phyloP scores from a whole-genome alignment of 805 yeast genomes.

The Debaryomyces castellii region DNA sequence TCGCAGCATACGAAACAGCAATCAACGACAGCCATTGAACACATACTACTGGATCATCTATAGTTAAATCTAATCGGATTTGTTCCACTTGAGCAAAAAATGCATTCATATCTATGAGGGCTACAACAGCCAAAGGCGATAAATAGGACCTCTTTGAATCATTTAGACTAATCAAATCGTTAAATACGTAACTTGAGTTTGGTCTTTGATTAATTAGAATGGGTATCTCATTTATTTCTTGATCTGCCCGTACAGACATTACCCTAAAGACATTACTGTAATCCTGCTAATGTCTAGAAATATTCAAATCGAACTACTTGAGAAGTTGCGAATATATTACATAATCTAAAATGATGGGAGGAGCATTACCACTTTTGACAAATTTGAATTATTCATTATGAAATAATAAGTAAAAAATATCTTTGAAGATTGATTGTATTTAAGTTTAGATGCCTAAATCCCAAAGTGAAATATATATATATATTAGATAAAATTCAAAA shows the following conservation, averaged over 20 bases:
- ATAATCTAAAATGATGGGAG: no score
- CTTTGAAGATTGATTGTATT: no score
- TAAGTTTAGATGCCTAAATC: no score
- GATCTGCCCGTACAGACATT: conserved; percentile 2
- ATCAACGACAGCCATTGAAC: conserved; percentile 90
- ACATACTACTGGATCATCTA: conserved; percentile 84
- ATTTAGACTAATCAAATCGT: conserved; percentile 49
- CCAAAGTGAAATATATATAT: no score
- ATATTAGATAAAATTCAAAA: no score
- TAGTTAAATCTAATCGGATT: conserved; percentile 61
- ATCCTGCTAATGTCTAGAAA: background rate
- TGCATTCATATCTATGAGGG: conserved; percentile 90
- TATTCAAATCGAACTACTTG: no score
- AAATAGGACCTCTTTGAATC: conserved; percentile 47
- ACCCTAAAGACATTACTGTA: background rate
- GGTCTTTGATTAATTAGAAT: background rate
- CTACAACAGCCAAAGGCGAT: conserved; percentile 76
- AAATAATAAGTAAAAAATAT: no score
- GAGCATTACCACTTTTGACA: no score
- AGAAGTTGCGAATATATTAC: background rate
- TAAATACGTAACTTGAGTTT: conserved; percentile 46
- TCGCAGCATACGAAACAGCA: conserved; percentile 89
- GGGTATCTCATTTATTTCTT: background rate
- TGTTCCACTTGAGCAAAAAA: conserved; percentile 95
- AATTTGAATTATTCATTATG: no score